phyloP scores from a whole-genome alignment of 2,329 filamentous ascomycete species.

The Blastomyces emzantsi region DNA sequence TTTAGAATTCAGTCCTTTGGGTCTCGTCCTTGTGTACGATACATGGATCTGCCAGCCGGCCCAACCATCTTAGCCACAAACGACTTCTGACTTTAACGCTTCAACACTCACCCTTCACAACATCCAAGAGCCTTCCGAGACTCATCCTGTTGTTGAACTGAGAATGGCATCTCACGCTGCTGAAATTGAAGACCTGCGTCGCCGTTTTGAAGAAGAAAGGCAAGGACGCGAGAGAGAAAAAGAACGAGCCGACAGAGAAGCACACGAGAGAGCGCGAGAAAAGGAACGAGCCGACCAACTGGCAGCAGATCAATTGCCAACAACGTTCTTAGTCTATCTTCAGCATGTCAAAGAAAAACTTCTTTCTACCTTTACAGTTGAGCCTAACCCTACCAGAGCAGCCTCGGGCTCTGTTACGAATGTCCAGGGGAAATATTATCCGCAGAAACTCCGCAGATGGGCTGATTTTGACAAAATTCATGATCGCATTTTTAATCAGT shows the following conservation, averaged over 20 bases:
- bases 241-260: not conserved
- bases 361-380: not conserved
- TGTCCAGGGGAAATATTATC: conserved; percentile 7
- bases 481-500: not conserved
- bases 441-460: not conserved
- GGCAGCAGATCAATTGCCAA: not conserved
- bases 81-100: too few species aligned
- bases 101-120: too few species aligned
- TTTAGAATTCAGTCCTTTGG: too few species aligned
- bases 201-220: too few species aligned
- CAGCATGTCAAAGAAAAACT: conserved; percentile 3
- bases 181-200: too few species aligned
- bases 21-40: too few species aligned
- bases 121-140: too few species aligned
- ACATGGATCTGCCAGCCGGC: too few species aligned
- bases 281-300: too few species aligned
- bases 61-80: too few species aligned
- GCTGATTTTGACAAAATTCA: not conserved
- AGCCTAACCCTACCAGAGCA: not conserved
- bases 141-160: too few species aligned
- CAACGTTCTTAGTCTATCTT: not conserved
- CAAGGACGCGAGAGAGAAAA: not conserved
- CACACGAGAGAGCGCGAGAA: not conserved
- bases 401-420: not conserved
- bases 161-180: too few species aligned